Conservation (phyloP, 208 protist species). For the Leishmania tropica region DNA sequence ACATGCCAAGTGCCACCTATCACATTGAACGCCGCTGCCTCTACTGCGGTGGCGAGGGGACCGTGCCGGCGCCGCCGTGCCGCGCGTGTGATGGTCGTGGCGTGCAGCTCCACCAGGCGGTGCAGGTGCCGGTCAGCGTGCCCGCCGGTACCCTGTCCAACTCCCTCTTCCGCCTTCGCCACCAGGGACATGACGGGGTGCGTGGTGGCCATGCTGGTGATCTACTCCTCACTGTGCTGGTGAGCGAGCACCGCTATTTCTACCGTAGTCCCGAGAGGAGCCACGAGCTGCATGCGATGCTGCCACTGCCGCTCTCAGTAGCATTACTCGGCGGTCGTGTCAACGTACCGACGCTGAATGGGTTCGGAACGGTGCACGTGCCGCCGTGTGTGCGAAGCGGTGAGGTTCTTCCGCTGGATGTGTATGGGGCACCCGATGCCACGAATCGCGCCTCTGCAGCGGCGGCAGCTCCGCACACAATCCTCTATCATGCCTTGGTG, state of each 20-base stretch:
- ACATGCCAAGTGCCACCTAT: conserved; percentile 85
- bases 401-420: conserved; percentile 47
- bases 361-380: conserved; percentile 44
- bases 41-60: conserved; percentile 79
- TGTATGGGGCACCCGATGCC: conserved; percentile 37
- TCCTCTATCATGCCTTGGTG: conserved; percentile 69
- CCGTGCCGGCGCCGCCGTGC: conserved; percentile 65
- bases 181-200: conserved; percentile 80
- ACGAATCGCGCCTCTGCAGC: neutral
- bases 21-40: conserved; percentile 82
- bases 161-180: conserved; percentile 49
- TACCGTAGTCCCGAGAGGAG: conserved; percentile 33
- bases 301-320: conserved; percentile 77
- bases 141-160: conserved; percentile 41
- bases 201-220: conserved; percentile 79
- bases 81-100: conserved; percentile 61
- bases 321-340: conserved; percentile 81
- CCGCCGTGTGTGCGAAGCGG: conserved; percentile 81
- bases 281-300: conserved; percentile 67
- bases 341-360: conserved; percentile 54
- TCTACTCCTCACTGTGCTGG: conserved; percentile 74
- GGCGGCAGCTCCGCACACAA: neutral
- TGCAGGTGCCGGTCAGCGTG: conserved; percentile 45
- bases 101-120: conserved; percentile 29
- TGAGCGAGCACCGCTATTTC: conserved; percentile 80